phyloP scores from a whole-genome alignment of 352 stramenopile genomes.

The Pythium sukuiense region DNA sequence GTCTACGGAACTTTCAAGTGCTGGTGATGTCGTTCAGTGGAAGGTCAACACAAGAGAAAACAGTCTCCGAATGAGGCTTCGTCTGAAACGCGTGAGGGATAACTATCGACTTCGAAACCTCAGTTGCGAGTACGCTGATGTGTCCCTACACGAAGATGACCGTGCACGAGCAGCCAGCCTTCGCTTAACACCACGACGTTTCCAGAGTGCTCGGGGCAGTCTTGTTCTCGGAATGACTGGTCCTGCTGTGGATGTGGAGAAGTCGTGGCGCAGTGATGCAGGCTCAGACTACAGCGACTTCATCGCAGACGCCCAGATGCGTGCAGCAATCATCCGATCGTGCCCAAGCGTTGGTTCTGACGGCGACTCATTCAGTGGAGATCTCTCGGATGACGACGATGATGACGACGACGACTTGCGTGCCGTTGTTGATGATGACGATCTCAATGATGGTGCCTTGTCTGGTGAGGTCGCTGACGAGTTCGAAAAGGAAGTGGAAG shows the following conservation, averaged over 20 bases:
- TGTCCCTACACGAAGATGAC: conserved; percentile 46
- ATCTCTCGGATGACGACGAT: conserved; percentile 48
- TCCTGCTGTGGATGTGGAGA: conserved; percentile 40
- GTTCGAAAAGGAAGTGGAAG: conserved; percentile 26
- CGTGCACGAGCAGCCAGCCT: conserved; percentile 12
- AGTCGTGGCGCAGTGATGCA: conserved; percentile 69
- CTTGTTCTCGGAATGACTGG: conserved; percentile 28
- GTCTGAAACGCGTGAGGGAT: conserved; percentile 61
- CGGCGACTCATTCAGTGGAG: conserved; percentile 33
- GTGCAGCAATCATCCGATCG: conserved; percentile 69
- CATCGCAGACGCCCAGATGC: conserved; percentile 74
- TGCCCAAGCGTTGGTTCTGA: conserved; percentile 58
- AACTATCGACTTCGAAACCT: conserved; percentile 68
- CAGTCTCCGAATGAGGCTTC: conserved; percentile 69
- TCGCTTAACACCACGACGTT: conserved; percentile 19
- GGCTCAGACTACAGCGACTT: conserved; percentile 82
- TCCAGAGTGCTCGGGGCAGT: conserved; percentile 27
- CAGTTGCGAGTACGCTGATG: conserved; percentile 56
- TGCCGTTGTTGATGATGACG: conserved; percentile 17
- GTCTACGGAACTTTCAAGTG: neutral
- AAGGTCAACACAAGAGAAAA: conserved; percentile 78
- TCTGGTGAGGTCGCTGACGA: neutral
- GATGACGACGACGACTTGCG: conserved; percentile 38
- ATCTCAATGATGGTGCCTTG: neutral
- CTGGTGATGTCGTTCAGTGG: conserved; percentile 25